Evolutionary conservation across 257 asterid genomes (phyloP), one percentile per base, ranked within the genome.

Genomic region (Fraxinus quadrangulata): DNA sequence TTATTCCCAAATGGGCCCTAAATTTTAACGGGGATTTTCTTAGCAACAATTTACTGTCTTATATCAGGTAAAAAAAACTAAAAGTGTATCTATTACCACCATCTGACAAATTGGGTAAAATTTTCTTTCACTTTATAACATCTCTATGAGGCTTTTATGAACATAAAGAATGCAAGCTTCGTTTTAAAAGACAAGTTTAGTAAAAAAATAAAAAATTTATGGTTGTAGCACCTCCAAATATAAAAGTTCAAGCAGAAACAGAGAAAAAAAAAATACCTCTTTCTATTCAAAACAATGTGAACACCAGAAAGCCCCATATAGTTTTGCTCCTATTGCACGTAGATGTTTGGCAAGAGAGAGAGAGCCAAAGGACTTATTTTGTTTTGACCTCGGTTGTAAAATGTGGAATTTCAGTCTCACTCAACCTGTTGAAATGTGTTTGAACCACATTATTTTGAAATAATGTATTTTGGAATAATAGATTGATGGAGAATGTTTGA

Each of bases 261-360:
- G n/a, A 33, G 54, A 34, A 77, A 12, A 33, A 19, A 69, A 56
- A 77, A 56, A 36, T 88, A 94, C 98, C 96, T 92, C 88, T 80
- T 91, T 91, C 87, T 94, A 97, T 51, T 90, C 89, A 83, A 74
- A 81, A 81, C 98, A 94, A 81, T 92, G 98, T 34, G 97, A 88
- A 83, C 97, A 92, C 98, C 98, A 94, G 86, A 94, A 94, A 78
- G 97, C 97, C 79, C 99, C 97, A 82, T 91, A 94, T 72, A 94
- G 69, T 83, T 89, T 91, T 33, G 99, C 99, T 74, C 96, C 96
- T 59, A 90, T 80, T 40, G 97, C 90, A 71, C 28, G 91, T 75
- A 94, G 88, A 83, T 91, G 95, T 72, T 61, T 92, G 1, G 97
- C 99, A 59, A 94, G 96, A 75, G 97, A 86, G 79, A 94, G 76